Percentiles rank a stretch among this genome's conserved stretches.
Conservation (phyloP, 2,329 filamentous ascomycete genomes). For the Pochonia chlamydosporia region DNA sequence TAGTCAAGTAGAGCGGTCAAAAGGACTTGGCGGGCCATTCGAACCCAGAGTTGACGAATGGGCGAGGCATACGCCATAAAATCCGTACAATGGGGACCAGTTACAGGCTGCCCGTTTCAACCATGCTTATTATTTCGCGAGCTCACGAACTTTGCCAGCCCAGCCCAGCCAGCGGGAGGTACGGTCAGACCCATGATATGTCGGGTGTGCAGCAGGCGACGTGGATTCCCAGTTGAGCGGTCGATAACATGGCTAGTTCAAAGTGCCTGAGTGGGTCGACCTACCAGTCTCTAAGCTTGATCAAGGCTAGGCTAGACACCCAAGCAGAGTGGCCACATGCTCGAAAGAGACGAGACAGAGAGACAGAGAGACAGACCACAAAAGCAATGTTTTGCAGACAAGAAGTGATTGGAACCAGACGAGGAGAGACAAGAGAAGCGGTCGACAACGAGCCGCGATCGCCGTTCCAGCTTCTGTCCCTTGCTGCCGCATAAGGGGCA, state of each 20-base stretch:
- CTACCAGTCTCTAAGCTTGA: conserved; percentile 3
- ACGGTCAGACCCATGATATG: conserved; percentile 10
- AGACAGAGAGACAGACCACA: conserved; percentile 5
- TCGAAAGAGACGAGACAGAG: conserved; percentile 3
- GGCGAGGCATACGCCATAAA: neutral
- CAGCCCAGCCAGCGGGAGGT: conserved; percentile 3
- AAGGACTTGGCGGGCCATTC: neutral
- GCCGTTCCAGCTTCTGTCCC: conserved; percentile 4
- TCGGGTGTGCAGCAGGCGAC: conserved; percentile 11
- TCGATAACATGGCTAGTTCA: conserved; percentile 6
- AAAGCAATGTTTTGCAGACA: conserved; percentile 10
- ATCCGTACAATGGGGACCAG: neutral
- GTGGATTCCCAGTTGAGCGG: conserved; percentile 13
- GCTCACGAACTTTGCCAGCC: neutral
- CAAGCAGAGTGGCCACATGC: conserved; percentile 8
- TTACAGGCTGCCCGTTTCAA: neutral
- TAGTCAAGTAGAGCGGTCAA: conserved; percentile 4
- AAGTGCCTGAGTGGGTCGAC: conserved; percentile 9
- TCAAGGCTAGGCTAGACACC: conserved; percentile 6
- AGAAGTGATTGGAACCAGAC: neutral
- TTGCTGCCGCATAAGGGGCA: conserved; percentile 4
- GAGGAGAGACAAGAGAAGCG: conserved; percentile 2
- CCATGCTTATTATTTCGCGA: neutral
- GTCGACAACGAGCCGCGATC: conserved; percentile 5
- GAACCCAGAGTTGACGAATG: neutral